Conservation (phyloP, 2,329 filamentous ascomycete genomes). For the Diaporthe vaccinii region DNA sequence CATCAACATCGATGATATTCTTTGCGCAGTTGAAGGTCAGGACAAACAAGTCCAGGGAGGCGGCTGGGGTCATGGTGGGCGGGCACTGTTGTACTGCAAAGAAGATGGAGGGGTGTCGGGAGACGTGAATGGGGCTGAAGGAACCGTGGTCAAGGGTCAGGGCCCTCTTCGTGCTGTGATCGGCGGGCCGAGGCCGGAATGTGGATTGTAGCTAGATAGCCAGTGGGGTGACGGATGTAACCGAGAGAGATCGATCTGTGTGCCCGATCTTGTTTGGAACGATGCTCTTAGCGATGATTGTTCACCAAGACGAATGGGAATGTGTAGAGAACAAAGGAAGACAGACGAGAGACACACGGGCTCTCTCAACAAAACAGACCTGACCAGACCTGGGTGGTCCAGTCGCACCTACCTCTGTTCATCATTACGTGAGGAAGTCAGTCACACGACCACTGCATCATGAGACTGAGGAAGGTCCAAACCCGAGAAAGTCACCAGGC, state of each 20-base stretch:
- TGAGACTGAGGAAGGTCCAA: slow-evolving; percentile 8
- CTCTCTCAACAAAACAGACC: background rate
- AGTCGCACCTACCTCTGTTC: background rate
- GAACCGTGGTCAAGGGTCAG: slow-evolving; percentile 8
- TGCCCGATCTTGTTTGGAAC: background rate
- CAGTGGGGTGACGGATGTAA: slow-evolving; percentile 22
- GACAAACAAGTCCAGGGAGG: slow-evolving; percentile 77
- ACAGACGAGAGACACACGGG: no score
- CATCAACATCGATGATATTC: slow-evolving; percentile 74
- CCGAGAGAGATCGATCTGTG: slow-evolving; percentile 23
- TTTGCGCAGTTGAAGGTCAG: slow-evolving; percentile 93
- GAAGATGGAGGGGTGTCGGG: slow-evolving; percentile 26
- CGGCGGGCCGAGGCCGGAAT: slow-evolving; percentile 24
- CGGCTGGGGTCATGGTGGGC: slow-evolving; percentile 42
- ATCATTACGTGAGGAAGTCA: background rate
- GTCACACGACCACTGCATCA: slow-evolving; percentile 16
- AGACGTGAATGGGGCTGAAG: slow-evolving; percentile 11
- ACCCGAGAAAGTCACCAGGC: no score
- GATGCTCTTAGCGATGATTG: slow-evolving; percentile 16
- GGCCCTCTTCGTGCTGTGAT: slow-evolving; percentile 5
- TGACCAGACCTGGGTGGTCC: background rate
- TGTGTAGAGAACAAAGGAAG: background rate
- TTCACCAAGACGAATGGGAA: background rate
- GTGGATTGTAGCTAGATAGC: background rate
- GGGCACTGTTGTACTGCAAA: slow-evolving; percentile 19